Evolutionary conservation across 1,139 yeast genomes (phyloP), one percentile per base, ranked within the genome.

Genomic region (Barnettozyma hawaiiensis): DNA sequence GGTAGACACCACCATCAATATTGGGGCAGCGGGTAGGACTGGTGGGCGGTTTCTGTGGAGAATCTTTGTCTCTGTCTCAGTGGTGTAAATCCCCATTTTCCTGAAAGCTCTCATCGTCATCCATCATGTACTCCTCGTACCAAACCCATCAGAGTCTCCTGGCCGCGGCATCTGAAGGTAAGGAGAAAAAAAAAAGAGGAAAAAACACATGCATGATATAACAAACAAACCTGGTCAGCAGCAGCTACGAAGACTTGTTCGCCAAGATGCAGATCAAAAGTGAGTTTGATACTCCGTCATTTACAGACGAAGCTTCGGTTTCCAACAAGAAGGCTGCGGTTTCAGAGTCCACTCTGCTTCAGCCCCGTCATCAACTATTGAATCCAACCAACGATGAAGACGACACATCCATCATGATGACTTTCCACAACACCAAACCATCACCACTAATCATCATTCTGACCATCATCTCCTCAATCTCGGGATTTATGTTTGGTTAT

Each of bases 401-500:
- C 44, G 64, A 66, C 49, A 61, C 69, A 3, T 65, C 71, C 5
- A 63, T 62, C 23, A 53, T 69, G 44, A 62, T 70, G 53, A 62
- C 67, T 2, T 53, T 55, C 53, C 61, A 63, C 39, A 68, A 69
- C 51, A 70, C 72, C 16, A 71, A 65, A 46, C 84, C 87, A 10
- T 73, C 90, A 14, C 66, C 70, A 10, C 65, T 85, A 58, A 85
- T 89, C 43, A 67, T 89, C 23, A 65, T 78, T 29, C 65, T 90
- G 44, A 85, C 96, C 0, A 69, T 83, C 43, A 79, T 86, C 14
- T 82, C 96, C 0, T 87, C 96, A 9, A 81, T 90, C 48, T 87
- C 96, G 2, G 97, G 97, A 5, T 89, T 89, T 63, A 80, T 90
- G 87, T 90, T 89, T 65, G 97, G 97, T 50, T 90, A 90, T 60